These are phyloP conservation scores for Sicyos baderoa DNA, from an alignment of 306 rosid genomes.

Conservation along the genomic window DNA sequence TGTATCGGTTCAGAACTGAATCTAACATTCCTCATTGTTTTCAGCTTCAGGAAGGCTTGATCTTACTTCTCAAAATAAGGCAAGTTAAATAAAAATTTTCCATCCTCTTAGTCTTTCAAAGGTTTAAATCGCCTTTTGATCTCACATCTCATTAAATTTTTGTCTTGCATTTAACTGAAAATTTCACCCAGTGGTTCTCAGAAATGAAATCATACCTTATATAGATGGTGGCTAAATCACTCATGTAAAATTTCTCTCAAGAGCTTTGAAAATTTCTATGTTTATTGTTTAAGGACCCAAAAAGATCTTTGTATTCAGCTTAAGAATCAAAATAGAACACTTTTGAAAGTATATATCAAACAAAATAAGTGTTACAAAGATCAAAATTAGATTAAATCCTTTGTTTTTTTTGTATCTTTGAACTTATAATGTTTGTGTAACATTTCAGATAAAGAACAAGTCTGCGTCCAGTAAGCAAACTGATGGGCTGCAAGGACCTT, in stretches of 20 bases:
- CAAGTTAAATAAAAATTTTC: slow-evolving; percentile 24
- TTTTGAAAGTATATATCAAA: neutral
- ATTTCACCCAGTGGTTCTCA: neutral
- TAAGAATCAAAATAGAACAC: neutral
- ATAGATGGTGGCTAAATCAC: neutral
- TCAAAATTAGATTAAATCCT: neutral
- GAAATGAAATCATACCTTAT: neutral
- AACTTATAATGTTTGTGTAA: slow-evolving; percentile 19
- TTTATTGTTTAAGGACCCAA: neutral
- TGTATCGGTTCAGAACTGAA: neutral
- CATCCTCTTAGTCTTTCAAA: too few relatives aligned
- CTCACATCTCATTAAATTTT: neutral
- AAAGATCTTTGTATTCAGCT: neutral
- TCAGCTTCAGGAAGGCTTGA: slow-evolving; percentile 49
- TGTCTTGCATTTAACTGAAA: neutral
- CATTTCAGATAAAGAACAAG: slow-evolving; percentile 42
- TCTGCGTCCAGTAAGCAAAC: slow-evolving; percentile 44
- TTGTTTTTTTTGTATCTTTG: neutral
- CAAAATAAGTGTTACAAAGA: neutral
- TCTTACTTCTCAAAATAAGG: slow-evolving; percentile 51
- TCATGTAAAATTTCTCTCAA: neutral
- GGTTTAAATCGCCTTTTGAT: too few relatives aligned
- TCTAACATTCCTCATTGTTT: slow-evolving; percentile 28
- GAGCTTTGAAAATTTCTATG: neutral
- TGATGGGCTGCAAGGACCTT: slow-evolving; percentile 39